Base-by-base conservation (phyloP, 1,284 basidiomycete species). In the Cystobasidiaceae sp. region DNA sequence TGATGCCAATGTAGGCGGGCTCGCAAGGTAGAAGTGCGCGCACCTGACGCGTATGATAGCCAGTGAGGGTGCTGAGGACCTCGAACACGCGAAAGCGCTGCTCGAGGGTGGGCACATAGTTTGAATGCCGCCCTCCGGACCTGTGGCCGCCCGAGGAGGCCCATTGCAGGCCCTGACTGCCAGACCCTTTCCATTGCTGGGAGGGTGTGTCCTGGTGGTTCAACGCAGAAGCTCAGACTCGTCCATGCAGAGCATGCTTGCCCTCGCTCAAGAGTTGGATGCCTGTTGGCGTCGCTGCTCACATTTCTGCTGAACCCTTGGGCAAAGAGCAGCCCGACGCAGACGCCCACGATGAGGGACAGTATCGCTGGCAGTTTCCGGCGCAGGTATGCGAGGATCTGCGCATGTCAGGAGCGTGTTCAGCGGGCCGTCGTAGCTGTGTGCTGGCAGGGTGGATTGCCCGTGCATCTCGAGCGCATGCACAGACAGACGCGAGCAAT, bases 61-160 rank as follows among this genome's bases (percentile, higher is more conserved):
- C 85, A 0, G 89, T 86, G 52, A 97, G 82, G 4, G 87, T 87
- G 28, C 88, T 87, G 59, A 97, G 82, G 50, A 96, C 83, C 65
- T 91, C 85, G 41, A 96, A 83, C 19, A 96, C 85, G 50, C 91
- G 87, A 49, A 82, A 80, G 15, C 93, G 86, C 76, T 96, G 90
- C 33, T 88, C 85, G 60, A 74, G 65, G 2, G 74, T 73, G 15
- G 75, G 75, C 3, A 71, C 69, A 19, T 70, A 56, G 60, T 44
- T 49, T 25, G 48, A 45, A 28, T 68, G 66, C 9, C 80, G 19
- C 67, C 62, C 50, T 68, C 67, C 54, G 41, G 52, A 48, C 65
- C 67, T 52, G 45, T 59, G 41, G 66, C 56, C 49, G 54, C 69
- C 41, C 69, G 68, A 17, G 69, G 68, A 32, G 64, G 69, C n/a